Base-by-base conservation (phyloP, 768 basidiomycete species). In the Mycena albidolilacea region DNA sequence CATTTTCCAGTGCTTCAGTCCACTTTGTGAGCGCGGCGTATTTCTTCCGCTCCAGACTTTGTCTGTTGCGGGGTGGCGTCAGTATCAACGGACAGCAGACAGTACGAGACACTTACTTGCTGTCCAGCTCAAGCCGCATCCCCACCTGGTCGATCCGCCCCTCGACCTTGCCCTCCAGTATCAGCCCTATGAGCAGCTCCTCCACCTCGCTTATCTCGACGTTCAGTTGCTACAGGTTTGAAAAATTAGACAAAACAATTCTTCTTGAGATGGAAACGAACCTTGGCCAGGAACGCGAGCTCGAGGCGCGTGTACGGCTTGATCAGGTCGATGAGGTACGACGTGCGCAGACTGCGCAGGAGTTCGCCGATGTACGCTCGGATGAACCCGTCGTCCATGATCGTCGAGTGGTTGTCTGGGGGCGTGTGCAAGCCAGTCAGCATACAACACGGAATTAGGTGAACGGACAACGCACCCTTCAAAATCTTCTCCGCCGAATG, bases 401-500 rank as follows among this genome's bases (percentile, higher is more conserved):
- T 98, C 0, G 98, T 99, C 11, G 94, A 88, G 55, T 91, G 92
- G 80, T 99, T 99, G 69, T 97, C 98, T 97, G 79, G 11, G 5
- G 43, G 59, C 21, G 23, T 7, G 41, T 63, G 15, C 37, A 41
- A 58, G 7, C 14, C 30, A 0, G 50, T 43, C 39, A 14, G n/a
- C 37, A 11, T 43, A 5, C 30, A 30, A 30, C 30, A 30, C 30
- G 30, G 30, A 30, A 30, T 30, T 21, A 39, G 15, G 69, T 10
- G 23, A 54, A 35, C 23, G 23, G 23, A 23, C 23, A 23, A 79
- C 84, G 46, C 64, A 95, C 97, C 95, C 84, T 92, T 90, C 67
- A 99, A 81, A 73, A 99, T 98, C 85, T 93, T 97, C 84, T 99
- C 97, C 0, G 98, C 98, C n/a, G 93, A 89, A 81, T 98, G 97